Evolutionary conservation across 73 alveolate genomes (phyloP), one percentile per base, ranked within the genome.

Genomic region (Halteria grandinella): DNA sequence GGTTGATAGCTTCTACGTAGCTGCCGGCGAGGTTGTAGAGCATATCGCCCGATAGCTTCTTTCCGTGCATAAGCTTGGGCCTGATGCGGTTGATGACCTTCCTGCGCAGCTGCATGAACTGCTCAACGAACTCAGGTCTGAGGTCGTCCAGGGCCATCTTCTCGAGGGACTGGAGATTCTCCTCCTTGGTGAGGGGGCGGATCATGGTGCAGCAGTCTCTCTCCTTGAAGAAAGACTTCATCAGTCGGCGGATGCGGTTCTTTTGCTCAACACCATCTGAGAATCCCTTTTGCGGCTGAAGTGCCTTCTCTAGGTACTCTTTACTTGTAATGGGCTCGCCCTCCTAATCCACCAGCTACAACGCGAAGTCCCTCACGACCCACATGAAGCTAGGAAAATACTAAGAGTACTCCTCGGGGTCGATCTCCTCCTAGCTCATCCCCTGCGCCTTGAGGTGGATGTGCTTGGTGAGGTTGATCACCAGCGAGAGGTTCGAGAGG

Each of bases 301-400:
- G 83, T 11, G 98, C 98, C 33, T 91, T 76, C 85, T 97, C 99
- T 34, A 97, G 82, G 79, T 97, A 97, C 69, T 97, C 97, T 69
- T 94, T 92, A 0, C 98, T 89, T 1, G 95, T 79, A 6, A 95
- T 95, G 5, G 93, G 85, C 31, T 91, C 94, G 0, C 98, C 97
- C 50, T 89, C 82, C 48, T 76, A 80, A 70, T 94, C 98, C n/a
- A 89, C 88, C 33, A 94, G 76, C 75, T 94, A 79, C 18, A 93
- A 76, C 37, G 98, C 92, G 85, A 97, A 97, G 79, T 97, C 99
- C 82, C 99, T 91, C 45, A 97, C 98, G 21, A 97, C 98, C 99
- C 99, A 97, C 88, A 93, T 90, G 66, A 97, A 91, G 28, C 95
- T 58, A 18, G 99, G 99, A 82, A 97, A 90, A 84, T 94, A 93